Evolutionary conservation across 768 basidiomycete species (phyloP), one percentile per base, ranked within the genome.

Genomic region (Candolleomyces efflorescens): DNA sequence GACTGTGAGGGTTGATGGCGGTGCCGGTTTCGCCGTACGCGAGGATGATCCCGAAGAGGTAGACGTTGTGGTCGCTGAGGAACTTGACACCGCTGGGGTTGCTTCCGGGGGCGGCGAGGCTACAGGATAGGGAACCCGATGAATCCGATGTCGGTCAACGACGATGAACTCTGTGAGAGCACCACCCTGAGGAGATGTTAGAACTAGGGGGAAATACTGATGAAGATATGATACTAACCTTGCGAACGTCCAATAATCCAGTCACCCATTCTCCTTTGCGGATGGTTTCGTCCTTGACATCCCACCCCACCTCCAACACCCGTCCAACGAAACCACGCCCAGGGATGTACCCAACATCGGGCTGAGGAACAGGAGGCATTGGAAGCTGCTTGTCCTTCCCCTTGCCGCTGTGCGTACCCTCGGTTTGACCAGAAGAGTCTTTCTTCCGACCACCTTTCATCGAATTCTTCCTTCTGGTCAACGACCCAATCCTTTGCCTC

Each of bases 121-220:
- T 55, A 37, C 75, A 27, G 86, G 87, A 62, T 86, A 80, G 0
- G 92, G 89, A 9, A 88, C 82, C 15, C 88, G 81, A 60, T 87
- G 83, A 1, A 95, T 71, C 13, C 90, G 83, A 65, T 86, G 88
- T 26, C 90, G 83, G 66, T 96, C 92, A 22, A 87, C 80, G 23
- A 91, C 77, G 59, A 96, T 82, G 73, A 92, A 96, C 71, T 97
- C 92, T n/a, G 91, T 80, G 20, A 96, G 78, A 5, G 90, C 90
- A 50, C 94, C 94, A 62, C 84, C 87, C 91, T 94, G 51, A 59
- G 64, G 39, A 68, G 63, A 55, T 26, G 63, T 59, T 48, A 65
- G 56, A 22, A 62, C 18, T 17, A 53, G 44, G 27, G 22, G 59
- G 32, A 59, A 63, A 41, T 59, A 56, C 32, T 32, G 2, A 32